Evolutionary conservation across 441 rosid species (phyloP).

Genomic region (Geranium incanum): DNA sequence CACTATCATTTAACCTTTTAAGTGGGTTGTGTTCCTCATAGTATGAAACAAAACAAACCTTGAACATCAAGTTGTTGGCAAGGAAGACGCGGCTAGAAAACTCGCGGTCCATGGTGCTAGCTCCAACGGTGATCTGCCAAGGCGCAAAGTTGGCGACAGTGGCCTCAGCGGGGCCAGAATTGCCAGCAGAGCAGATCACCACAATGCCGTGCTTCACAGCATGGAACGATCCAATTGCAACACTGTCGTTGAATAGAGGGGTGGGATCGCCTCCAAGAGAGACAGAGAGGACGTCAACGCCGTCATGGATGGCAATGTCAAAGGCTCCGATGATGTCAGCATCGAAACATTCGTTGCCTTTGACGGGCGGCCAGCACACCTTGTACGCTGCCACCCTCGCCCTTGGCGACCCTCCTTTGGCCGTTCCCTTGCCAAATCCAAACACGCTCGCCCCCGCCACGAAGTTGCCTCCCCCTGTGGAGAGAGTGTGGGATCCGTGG

Average conservation of each 20-base stretch:
- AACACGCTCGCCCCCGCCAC: conserved; percentile 36
- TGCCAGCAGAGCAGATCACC: conserved; percentile 57
- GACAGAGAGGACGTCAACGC: conserved; percentile 60
- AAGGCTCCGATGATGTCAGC: conserved; percentile 36
- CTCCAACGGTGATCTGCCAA: conserved; percentile 64
- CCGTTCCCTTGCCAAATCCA: conserved; percentile 27
- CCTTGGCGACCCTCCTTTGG: conserved; percentile 33
- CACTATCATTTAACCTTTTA: too few species aligned
- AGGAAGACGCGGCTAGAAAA: conserved; percentile 39
- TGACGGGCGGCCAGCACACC: conserved; percentile 29
- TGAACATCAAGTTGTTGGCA: conserved; percentile 37
- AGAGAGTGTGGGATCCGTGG: conserved; percentile 55
- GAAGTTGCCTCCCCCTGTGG: conserved; percentile 53
- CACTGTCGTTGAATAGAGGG: conserved; percentile 36
- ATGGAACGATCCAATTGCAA: conserved; percentile 55
- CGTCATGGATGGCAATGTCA: conserved; percentile 63
- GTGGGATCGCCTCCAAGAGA: conserved; percentile 43
- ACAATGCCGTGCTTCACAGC: conserved; percentile 42
- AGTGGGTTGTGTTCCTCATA: too few species aligned
- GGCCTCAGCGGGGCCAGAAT: conserved; percentile 60
- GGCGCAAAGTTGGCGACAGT: conserved; percentile 62
- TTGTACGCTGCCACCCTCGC: conserved; percentile 37
- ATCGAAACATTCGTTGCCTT: conserved; percentile 20
- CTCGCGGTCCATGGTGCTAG: conserved; percentile 56
- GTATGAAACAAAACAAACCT: conserved; percentile 29